Percentiles rank a stretch among this genome's conserved stretches.
phyloP scores from a whole-genome alignment of 176 grass and related monocot species.

The Bonia amplexicaulis region DNA sequence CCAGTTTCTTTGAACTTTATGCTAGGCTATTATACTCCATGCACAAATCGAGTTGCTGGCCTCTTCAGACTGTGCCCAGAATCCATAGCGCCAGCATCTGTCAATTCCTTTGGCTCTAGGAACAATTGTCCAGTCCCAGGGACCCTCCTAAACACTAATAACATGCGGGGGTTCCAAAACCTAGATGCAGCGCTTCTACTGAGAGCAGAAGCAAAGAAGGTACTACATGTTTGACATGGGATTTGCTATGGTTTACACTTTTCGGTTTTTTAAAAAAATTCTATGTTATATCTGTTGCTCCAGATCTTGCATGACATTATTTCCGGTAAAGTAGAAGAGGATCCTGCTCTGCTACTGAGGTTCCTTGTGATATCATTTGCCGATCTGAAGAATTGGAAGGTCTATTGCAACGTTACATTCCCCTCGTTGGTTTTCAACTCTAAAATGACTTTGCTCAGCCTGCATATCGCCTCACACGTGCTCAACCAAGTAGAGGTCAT shows the following conservation, averaged over 20 bases:
- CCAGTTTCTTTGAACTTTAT: background rate
- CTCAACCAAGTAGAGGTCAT: constrained; percentile 63
- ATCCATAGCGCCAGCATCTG: constrained; percentile 31
- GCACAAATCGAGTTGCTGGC: constrained; percentile 32
- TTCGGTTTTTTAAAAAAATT: background rate
- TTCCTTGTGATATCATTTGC: constrained; percentile 88
- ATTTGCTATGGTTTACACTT: background rate
- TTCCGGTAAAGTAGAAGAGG: constrained; percentile 71
- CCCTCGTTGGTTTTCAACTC: constrained; percentile 76
- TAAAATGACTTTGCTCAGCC: constrained; percentile 49
- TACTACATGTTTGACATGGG: constrained; percentile 29
- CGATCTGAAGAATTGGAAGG: constrained; percentile 95
- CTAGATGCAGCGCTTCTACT: constrained; percentile 51
- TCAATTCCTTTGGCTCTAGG: constrained; percentile 26
- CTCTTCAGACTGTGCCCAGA: constrained; percentile 37
- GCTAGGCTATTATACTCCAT: constrained; percentile 65
- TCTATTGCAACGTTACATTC: constrained; percentile 70
- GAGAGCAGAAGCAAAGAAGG: constrained; percentile 66
- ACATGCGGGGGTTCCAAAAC: constrained; percentile 52
- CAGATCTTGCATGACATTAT: constrained; percentile 77
- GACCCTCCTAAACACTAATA: constrained; percentile 88
- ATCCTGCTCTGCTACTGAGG: constrained; percentile 57
- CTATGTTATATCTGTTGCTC: background rate
- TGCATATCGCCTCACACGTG: constrained; percentile 37
- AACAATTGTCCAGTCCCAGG: constrained; percentile 72